Evolutionary conservation across 805 yeast species (phyloP).

Genomic region (Wickerhamiella australiensis): DNA sequence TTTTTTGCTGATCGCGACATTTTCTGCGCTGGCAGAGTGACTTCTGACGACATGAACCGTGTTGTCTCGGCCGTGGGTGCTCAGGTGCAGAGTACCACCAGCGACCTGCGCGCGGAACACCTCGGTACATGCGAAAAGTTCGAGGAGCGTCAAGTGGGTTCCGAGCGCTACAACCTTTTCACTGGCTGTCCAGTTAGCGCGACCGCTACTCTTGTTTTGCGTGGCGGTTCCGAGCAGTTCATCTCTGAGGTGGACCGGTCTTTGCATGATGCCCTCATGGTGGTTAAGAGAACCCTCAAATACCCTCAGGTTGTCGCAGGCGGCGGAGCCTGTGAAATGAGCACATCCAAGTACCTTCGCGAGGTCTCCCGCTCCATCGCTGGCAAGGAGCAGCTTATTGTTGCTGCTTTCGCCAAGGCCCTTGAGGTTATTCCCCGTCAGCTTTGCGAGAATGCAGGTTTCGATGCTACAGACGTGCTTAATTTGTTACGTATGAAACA

Average conservation of each 20-base stretch:
- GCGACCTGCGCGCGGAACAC: constrained; percentile 54
- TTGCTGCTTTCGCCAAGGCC: constrained; percentile 87
- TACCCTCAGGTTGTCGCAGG: constrained; percentile 89
- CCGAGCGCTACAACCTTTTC: constrained; percentile 87
- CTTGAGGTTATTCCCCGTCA: constrained; percentile 95
- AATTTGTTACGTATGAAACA: constrained; percentile 87
- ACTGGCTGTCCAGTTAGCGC: constrained; percentile 84
- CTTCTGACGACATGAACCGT: constrained; percentile 80
- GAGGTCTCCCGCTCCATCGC: constrained; percentile 79
- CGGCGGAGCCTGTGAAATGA: constrained; percentile 99
- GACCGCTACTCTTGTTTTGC: constrained; percentile 81
- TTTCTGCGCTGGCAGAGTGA: constrained; percentile 94
- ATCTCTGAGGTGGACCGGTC: constrained; percentile 97
- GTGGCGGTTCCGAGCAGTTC: constrained; percentile 98
- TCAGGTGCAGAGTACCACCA: constrained; percentile 52
- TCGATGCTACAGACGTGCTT: constrained; percentile 90
- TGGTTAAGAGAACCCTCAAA: constrained; percentile 85
- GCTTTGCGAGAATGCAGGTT: constrained; percentile 96
- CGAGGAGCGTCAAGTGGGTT: constrained; percentile 92
- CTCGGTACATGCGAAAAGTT: constrained; percentile 76
- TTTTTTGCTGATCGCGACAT: constrained; percentile 91
- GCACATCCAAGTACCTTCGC: constrained; percentile 74
- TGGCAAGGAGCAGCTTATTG: constrained; percentile 90
- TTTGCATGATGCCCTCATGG: constrained; percentile 96
- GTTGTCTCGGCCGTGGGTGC: constrained; percentile 94